Evolutionary conservation across 1,284 basidiomycete genomes (phyloP), one percentile per base, ranked within the genome.

Genomic region (Trametes sp.): DNA sequence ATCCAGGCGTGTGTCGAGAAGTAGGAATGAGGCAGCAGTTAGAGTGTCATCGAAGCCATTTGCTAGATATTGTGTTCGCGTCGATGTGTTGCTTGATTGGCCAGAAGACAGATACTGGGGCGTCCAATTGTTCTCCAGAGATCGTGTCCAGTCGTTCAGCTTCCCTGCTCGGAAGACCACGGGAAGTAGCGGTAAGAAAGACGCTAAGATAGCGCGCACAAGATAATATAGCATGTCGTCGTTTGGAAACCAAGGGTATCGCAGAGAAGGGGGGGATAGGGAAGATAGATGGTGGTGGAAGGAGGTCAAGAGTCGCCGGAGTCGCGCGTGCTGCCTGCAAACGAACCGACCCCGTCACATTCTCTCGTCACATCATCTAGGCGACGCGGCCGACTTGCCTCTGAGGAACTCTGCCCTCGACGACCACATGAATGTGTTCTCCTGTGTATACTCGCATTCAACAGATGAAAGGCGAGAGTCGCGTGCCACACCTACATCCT

Each of bases 141-240:
- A 36, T 9, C 31, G 51, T 3, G 35, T 59, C 58, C 58, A 59
- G 23, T 53, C 51, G 26, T 26, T 19, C 2, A 31, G 29, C 6
- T 46, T 36, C 14, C 10, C 31, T 2, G 24, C 2, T 8, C 26
- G 44, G 21, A 59, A 33, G 4, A 54, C 2, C 9, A 54, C n/a
- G 2, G 52, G 58, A 1, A 59, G 58, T 13, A 59, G 19, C 19
- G 58, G 51, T 10, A 59, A 26, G 28, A 59, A 48, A 24, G 58
- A 59, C 10, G 58, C 58, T 13, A 59, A 24, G 16, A 59, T 19
- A 13, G 58, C 58, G 2, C 52, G 51, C 16, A 59, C 4, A 14
- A 54, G 45, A 1, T 26, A 24, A 49, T 38, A 33, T 14, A 54
- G 24, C 58, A 54, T 54, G 50, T 2, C 23, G 31, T n/a, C 8